These are phyloP conservation scores for Moelleriella libera DNA, from an alignment of 2,329 filamentous ascomycete species.

Conservation along the genomic window DNA sequence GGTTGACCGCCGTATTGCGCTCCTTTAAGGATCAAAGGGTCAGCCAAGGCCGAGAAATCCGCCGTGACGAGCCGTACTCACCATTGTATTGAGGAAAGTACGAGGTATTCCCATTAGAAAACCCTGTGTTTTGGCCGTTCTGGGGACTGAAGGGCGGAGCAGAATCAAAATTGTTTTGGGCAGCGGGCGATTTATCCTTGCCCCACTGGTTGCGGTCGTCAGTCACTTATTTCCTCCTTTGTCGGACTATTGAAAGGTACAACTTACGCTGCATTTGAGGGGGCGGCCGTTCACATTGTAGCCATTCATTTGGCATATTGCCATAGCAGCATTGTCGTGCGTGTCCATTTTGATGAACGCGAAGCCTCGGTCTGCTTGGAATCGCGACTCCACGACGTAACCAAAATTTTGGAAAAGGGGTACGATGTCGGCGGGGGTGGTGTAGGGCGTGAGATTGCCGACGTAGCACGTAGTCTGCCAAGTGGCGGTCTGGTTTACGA, in stretches of 20 bases:
- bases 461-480: conserved; percentile 99
- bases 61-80: conserved; percentile 22
- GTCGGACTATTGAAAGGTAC: neutral
- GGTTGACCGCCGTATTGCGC: conserved; percentile 51
- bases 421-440: conserved; percentile 90
- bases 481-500: conserved; percentile 82
- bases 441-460: conserved; percentile 94
- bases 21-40: conserved; percentile 7
- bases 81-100: conserved; percentile 94
- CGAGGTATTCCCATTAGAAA: conserved; percentile 57
- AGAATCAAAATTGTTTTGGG: conserved; percentile 54
- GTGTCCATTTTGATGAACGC: conserved; percentile 99
- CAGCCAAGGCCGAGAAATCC: too few relatives aligned
- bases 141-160: conserved; percentile 59
- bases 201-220: conserved; percentile 57
- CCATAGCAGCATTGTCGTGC: conserved; percentile 96
- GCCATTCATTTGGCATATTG: conserved; percentile 93
- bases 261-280: conserved; percentile 93
- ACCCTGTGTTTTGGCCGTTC: conserved; percentile 57
- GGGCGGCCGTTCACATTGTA: conserved; percentile 97
- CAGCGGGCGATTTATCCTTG: conserved; percentile 88
- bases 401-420: conserved; percentile 98
- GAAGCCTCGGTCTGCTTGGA: conserved; percentile 95
- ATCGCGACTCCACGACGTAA: conserved; percentile 90
- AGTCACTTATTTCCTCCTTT: neutral